Percentiles rank a stretch among this genome's conserved stretches.
These are phyloP conservation scores for Suillus paluster DNA, from an alignment of 768 basidiomycete species.

Conservation along the genomic window DNA sequence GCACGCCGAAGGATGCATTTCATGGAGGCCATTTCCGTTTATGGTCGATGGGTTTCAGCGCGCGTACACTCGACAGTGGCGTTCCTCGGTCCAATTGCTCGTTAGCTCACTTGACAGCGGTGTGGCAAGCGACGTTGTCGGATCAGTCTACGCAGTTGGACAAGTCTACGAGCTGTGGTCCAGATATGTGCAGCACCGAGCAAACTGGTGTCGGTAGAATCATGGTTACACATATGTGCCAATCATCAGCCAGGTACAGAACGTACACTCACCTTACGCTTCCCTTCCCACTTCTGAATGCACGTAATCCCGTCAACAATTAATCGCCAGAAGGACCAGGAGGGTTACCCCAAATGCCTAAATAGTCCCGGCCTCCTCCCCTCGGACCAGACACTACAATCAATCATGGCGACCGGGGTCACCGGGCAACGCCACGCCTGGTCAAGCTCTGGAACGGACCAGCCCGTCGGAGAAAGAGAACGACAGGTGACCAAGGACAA, in stretches of 20 bases:
- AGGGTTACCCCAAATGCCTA: not conserved
- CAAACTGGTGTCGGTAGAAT: not conserved
- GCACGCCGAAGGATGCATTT: not conserved
- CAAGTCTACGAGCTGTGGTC: not conserved
- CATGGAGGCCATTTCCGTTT: not conserved
- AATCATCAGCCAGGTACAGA: constrained; percentile 6
- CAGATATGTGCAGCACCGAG: not conserved
- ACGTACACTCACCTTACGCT: not conserved
- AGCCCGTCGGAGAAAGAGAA: constrained; percentile 2
- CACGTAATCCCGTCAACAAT: constrained; percentile 6
- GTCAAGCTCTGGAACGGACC: not conserved
- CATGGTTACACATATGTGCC: not conserved
- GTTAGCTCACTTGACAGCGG: not conserved
- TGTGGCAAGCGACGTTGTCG: not conserved
- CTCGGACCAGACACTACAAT: not conserved
- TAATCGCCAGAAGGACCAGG: constrained; percentile 4
- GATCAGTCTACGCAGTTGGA: too few relatives aligned
- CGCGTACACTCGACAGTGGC: not conserved
- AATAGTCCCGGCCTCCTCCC: not conserved
- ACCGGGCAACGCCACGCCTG: constrained; percentile 1
- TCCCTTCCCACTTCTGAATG: not conserved
- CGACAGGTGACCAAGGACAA: not conserved
- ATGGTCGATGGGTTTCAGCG: not conserved
- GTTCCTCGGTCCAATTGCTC: not conserved
- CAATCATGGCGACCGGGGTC: not conserved